These are phyloP conservation scores for Cyanidium caldarium DNA, from an alignment of 23 red algal species.

Conservation along the genomic window DNA sequence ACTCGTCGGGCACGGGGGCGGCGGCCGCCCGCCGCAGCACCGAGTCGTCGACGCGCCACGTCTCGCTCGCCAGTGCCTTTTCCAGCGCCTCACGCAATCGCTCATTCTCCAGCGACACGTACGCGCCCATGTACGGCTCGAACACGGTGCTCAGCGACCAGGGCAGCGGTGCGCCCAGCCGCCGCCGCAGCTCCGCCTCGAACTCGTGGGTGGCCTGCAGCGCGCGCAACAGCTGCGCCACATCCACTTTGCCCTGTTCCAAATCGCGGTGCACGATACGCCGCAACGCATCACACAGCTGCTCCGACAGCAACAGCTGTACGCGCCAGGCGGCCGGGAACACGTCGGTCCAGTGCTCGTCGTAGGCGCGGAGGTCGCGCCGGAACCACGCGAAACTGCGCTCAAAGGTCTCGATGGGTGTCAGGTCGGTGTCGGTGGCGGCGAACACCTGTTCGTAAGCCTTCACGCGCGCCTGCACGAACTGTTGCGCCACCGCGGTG, in stretches of 20 bases:
- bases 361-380: conserved; percentile 45
- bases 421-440: not conserved
- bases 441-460: conserved; percentile 10
- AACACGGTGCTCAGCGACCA: conserved; percentile 49
- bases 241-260: conserved; percentile 30
- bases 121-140: conserved; percentile 83
- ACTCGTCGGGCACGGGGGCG: conserved; percentile 15
- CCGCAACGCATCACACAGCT: conserved; percentile 25
- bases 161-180: conserved; percentile 24
- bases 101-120: conserved; percentile 61
- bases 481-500: not conserved
- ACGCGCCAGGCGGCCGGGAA: conserved; percentile 49
- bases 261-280: conserved; percentile 28
- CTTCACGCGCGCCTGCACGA: not conserved
- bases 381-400: conserved; percentile 60
- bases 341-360: conserved; percentile 48
- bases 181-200: conserved; percentile 58
- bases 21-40: not conserved
- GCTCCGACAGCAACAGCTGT: conserved; percentile 21
- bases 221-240: conserved; percentile 50
- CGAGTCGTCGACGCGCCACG: conserved; percentile 13
- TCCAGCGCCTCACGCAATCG: conserved; percentile 32
- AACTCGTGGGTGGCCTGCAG: conserved; percentile 64
- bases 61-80: conserved; percentile 37
- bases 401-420: conserved; percentile 16